Percentiles rank a stretch among this genome's conserved stretches.
Conservation (phyloP, 441 rosid species). For the Jatropha podagrica region DNA sequence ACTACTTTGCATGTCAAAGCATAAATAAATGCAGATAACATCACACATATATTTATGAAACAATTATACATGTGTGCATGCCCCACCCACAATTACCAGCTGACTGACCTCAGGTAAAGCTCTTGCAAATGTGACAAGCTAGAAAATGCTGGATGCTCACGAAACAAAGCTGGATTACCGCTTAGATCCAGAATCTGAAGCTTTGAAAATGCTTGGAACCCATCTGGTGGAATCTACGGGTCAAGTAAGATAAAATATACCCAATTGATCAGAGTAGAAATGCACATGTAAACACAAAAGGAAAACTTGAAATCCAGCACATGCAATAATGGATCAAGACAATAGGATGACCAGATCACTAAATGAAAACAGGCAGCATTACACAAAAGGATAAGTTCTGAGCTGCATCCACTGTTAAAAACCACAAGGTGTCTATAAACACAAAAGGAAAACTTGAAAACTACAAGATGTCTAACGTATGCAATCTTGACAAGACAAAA, state of each 20-base stretch:
- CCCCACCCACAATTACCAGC: slow-evolving; percentile 14
- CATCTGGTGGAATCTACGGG: slow-evolving; percentile 71
- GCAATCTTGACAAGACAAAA: neutral
- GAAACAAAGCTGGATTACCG: slow-evolving; percentile 58
- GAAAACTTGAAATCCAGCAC: neutral
- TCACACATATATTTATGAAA: neutral
- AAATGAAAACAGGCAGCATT: slow-evolving; percentile 12
- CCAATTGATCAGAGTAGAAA: neutral
- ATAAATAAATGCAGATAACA: neutral
- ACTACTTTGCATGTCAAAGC: neutral
- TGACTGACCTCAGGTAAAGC: slow-evolving; percentile 82
- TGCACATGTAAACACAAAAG: neutral
- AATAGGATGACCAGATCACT: slow-evolving; percentile 6
- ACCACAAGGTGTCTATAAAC: neutral
- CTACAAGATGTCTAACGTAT: neutral
- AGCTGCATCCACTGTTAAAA: neutral
- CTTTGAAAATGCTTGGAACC: slow-evolving; percentile 64
- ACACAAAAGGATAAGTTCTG: neutral
- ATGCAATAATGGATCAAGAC: neutral
- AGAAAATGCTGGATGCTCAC: slow-evolving; percentile 62
- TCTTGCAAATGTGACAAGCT: slow-evolving; percentile 65
- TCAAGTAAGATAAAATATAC: slow-evolving; percentile 26
- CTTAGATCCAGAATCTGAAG: slow-evolving; percentile 85
- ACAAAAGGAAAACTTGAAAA: too few relatives aligned
- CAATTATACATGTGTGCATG: neutral